Percentiles rank a stretch among this genome's conserved stretches.
phyloP scores from a whole-genome alignment of 2,329 filamentous ascomycete species.

The Lasiodiplodia theobromae region DNA sequence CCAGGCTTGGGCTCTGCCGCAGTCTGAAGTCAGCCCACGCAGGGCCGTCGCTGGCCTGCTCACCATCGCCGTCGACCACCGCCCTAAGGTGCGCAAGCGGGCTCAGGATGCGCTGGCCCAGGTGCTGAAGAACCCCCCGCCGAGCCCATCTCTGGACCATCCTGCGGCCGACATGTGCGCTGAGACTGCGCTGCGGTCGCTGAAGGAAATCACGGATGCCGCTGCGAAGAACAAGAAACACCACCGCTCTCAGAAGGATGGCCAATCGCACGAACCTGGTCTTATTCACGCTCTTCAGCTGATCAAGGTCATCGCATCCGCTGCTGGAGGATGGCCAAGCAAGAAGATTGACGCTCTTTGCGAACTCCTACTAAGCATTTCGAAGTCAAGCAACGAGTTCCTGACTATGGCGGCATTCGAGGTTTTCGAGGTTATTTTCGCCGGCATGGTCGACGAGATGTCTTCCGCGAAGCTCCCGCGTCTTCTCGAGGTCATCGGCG shows the following conservation, averaged over 20 bases:
- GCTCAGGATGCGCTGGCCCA: constrained; percentile 88
- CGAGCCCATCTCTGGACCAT: constrained; percentile 91
- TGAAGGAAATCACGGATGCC: constrained; percentile 76
- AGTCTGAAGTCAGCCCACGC: constrained; percentile 83
- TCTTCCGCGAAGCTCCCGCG: constrained; percentile 89
- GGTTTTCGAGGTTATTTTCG: constrained; percentile 96
- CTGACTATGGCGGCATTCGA: constrained; percentile 97
- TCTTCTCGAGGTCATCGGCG: constrained; percentile 88
- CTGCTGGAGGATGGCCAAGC: constrained; percentile 93
- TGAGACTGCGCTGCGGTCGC: constrained; percentile 81
- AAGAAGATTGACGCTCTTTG: constrained; percentile 93
- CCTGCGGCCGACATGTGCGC: constrained; percentile 97
- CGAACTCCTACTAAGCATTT: constrained; percentile 86
- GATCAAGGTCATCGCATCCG: constrained; percentile 85
- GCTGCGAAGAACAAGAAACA: constrained; percentile 74
- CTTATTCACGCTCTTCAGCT: constrained; percentile 92
- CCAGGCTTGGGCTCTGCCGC: constrained; percentile 84
- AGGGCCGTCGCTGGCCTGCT: constrained; percentile 86
- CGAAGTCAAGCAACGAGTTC: constrained; percentile 89
- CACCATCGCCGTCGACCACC: constrained; percentile 81
- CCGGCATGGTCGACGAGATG: constrained; percentile 85
- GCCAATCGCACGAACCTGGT: constrained; percentile 74
- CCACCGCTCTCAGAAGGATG: constrained; percentile 56
- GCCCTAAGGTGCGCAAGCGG: constrained; percentile 93
- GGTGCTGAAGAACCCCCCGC: constrained; percentile 83